phyloP scores from a whole-genome alignment of 139 green algal species.

The Chlorella sp. region DNA sequence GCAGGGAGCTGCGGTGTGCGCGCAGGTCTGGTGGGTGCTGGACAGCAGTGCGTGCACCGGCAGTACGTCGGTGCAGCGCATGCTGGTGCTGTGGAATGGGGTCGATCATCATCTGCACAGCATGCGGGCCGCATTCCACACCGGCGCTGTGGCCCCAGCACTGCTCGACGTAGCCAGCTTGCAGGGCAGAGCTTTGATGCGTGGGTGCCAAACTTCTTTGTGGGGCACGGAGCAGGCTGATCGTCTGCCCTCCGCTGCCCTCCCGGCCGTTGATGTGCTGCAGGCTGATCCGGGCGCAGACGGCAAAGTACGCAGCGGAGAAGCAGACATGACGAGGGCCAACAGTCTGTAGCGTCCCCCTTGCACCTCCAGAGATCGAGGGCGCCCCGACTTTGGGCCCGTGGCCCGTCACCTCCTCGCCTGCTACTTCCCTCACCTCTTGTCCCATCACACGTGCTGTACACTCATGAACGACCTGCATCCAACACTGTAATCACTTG shows the following conservation, averaged over 20 bases:
- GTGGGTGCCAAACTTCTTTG: too few species aligned
- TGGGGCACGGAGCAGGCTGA: too few species aligned
- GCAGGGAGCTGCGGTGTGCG: background rate
- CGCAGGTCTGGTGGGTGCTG: background rate
- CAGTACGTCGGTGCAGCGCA: too few species aligned
- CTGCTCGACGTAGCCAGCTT: background rate
- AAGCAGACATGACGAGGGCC: constrained; percentile 10
- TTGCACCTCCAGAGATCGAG: too few species aligned
- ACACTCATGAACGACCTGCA: too few species aligned
- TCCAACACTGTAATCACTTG: too few species aligned
- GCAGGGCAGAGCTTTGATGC: background rate
- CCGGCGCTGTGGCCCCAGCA: too few species aligned
- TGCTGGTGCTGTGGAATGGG: too few species aligned
- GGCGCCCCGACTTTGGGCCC: background rate
- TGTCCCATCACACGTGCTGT: background rate
- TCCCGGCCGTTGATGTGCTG: background rate
- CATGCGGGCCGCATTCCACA: background rate
- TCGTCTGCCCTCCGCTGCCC: too few species aligned
- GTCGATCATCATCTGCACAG: too few species aligned
- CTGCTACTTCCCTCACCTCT: background rate
- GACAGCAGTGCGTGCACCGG: background rate
- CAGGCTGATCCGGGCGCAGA: constrained; percentile 17
- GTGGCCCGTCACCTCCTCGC: too few species aligned
- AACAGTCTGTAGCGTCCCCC: background rate
- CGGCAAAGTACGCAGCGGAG: constrained; percentile 12